Evolutionary conservation across 305 asterid genomes (phyloP).

Genomic region (Withania somnifera): DNA sequence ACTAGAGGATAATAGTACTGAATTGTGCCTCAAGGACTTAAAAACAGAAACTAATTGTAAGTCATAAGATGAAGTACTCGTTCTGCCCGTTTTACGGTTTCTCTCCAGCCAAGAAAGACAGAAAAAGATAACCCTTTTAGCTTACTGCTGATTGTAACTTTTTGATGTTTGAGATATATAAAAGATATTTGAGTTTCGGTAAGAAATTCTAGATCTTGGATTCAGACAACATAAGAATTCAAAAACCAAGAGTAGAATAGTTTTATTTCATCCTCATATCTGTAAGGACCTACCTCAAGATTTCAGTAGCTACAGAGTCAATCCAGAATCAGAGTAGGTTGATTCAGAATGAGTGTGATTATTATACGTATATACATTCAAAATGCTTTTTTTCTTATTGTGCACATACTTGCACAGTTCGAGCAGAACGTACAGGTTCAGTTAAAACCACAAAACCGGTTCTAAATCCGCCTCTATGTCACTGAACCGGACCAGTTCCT

Average conservation of each 20-base stretch:
- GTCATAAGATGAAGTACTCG: neutral
- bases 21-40: neutral
- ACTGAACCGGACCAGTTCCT: conserved; percentile 35
- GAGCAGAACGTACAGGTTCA: neutral
- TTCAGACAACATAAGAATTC: neutral
- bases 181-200: neutral
- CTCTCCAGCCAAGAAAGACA: neutral
- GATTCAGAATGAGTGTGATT: neutral
- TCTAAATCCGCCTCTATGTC: conserved; percentile 11
- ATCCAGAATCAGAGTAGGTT: neutral
- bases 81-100: neutral
- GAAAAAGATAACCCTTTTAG: neutral
- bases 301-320: neutral
- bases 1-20: neutral
- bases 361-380: neutral
- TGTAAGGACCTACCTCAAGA: conserved; percentile 1
- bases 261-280: conserved; percentile 15
- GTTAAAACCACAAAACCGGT: neutral
- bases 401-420: neutral
- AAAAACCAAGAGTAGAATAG: neutral
- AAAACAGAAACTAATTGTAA: neutral
- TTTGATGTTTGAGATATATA: neutral
- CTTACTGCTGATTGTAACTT: neutral
- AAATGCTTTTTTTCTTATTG: neutral
- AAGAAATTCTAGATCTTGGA: neutral